A percentile compares a stretch with the other conserved stretches of the same genome.
phyloP scores from a whole-genome alignment of 768 basidiomycete species.

The Mycena chlorophos region DNA sequence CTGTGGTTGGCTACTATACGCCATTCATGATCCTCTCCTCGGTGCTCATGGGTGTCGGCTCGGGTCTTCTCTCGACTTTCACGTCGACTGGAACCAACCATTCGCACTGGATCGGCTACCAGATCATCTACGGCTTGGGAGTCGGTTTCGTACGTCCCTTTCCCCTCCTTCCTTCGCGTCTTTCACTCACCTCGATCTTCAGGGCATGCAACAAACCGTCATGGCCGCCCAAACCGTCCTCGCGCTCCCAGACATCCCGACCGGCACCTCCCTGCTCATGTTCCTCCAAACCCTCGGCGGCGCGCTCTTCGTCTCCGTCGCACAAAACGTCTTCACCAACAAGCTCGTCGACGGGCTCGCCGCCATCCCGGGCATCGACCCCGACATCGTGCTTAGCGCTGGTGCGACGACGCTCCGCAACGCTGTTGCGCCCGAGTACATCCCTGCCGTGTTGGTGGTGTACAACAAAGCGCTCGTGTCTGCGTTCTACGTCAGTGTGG shows the following conservation, averaged over 20 bases:
- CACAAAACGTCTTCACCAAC: background rate
- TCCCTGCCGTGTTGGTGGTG: background rate
- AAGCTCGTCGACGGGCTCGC: background rate
- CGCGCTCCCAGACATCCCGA: slow-evolving; percentile 20
- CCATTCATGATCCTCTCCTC: slow-evolving; percentile 31
- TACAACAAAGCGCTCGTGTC: background rate
- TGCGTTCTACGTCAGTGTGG: background rate
- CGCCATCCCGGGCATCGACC: background rate
- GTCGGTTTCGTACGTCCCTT: slow-evolving; percentile 25
- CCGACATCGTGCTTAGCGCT: background rate
- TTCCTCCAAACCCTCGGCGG: slow-evolving; percentile 26
- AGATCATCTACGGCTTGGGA: slow-evolving; percentile 31
- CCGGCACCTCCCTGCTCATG: slow-evolving; percentile 22
- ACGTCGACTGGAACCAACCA: slow-evolving; percentile 18
- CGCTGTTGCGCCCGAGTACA: background rate
- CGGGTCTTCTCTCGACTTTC: slow-evolving; percentile 38
- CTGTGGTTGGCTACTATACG: slow-evolving; percentile 36
- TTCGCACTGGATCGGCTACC: slow-evolving; percentile 26
- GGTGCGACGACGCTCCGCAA: background rate
- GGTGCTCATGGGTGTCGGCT: slow-evolving; percentile 34
- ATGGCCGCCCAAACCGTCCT: slow-evolving; percentile 24
- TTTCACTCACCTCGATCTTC: background rate
- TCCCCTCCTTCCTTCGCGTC: background rate
- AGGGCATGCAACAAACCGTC: slow-evolving; percentile 23
- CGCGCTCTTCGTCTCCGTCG: background rate